Base-by-base conservation (phyloP, 106 monocot genomes). In the Triglochin maritima region DNA sequence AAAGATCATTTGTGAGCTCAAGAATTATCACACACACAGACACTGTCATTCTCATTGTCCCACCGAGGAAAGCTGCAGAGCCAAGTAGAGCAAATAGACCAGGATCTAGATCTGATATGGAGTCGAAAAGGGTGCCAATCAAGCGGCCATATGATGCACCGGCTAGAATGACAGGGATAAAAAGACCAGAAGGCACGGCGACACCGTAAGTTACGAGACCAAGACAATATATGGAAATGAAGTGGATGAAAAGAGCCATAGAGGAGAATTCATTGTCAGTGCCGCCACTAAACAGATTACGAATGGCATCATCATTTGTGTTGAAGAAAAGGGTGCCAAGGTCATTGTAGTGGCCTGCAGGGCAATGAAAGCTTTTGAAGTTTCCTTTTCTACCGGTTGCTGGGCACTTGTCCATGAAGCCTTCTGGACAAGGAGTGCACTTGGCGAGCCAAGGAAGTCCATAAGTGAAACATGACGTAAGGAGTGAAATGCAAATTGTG, bases 11-110 rank as follows among this genome's bases (percentile, higher is more conserved):
- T 10, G 96, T 98, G 58, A 98, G 91, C 76, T 98, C 96, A 7
- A 98, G 82, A 47, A 98, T 75, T 52, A 98, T 98, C 17, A 98
- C 82, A 17, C 96, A 98, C 48, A 91, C 76, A 3, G 96, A 98
- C 44, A 98, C 91, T 0, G 96, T 98, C 96, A 98, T 98, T 53
- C 96, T 81, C 96, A 98, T 98, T n/a, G 96, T 88, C 41, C 96
- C 96, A 15, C 88, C 96, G 4, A 98, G 80, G 62, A 98, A 86
- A 62, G 95, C 84, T 7, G 95, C 95, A 1, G 95, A 80, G 4
- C 95, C 95, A 10, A 96, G 81, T 29, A 98, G 76, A 6, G 96
- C 91, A 57, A 91, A 88, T 14, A 98, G 83, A 13, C 96, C 96
- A 2, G 80, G 68, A 63, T 98, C 88, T 9, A 98, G 60, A 15